phyloP scores from a whole-genome alignment of 2,329 filamentous ascomycete species.

The Scopulariopsis brevicaulis region DNA sequence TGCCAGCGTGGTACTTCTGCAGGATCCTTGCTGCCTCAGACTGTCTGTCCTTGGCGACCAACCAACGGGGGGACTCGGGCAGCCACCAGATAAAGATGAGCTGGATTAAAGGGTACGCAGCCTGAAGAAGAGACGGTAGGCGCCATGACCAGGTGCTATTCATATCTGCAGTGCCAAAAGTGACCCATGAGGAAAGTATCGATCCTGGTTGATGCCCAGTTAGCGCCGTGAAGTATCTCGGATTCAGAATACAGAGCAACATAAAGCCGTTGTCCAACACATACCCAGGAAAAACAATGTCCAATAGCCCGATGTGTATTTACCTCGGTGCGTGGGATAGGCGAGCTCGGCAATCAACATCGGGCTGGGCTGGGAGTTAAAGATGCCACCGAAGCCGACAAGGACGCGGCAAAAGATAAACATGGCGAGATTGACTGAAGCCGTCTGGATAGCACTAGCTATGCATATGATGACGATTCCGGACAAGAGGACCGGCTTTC shows the following conservation, averaged over 20 bases:
- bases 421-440: slow-evolving; percentile 11
- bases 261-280: no score
- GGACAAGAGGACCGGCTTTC: no score
- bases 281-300: slow-evolving; percentile 12
- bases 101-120: slow-evolving; percentile 11
- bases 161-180: slow-evolving; percentile 15
- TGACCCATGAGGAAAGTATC: slow-evolving; percentile 17
- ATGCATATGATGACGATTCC: no score
- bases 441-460: slow-evolving; percentile 16
- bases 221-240: no score
- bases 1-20: slow-evolving; percentile 28
- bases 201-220: slow-evolving; percentile 9
- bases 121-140: slow-evolving; percentile 15
- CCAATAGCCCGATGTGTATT: slow-evolving; percentile 20
- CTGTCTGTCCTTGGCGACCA: slow-evolving; percentile 1
- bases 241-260: no score
- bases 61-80: slow-evolving; percentile 14
- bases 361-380: slow-evolving; percentile 18
- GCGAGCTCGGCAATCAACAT: slow-evolving; percentile 21
- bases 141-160: slow-evolving; percentile 14
- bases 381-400: slow-evolving; percentile 18
- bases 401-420: slow-evolving; percentile 19
- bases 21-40: slow-evolving; percentile 12
- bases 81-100: slow-evolving; percentile 12
- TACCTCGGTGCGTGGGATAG: slow-evolving; percentile 20